These are phyloP conservation scores for Hemileia vastatrix DNA, from an alignment of 1,284 basidiomycete genomes.

Conservation along the genomic window DNA sequence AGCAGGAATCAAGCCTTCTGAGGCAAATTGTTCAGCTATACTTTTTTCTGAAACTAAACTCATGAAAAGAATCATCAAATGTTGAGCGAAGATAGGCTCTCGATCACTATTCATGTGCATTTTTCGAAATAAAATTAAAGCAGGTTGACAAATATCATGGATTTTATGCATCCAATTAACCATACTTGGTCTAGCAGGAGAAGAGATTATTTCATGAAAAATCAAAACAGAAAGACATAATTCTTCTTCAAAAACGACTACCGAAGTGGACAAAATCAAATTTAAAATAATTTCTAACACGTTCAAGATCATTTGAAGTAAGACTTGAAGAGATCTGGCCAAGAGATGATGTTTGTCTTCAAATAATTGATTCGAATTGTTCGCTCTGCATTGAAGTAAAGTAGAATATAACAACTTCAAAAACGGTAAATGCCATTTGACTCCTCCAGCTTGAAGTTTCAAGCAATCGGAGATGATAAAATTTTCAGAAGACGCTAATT, in stretches of 20 bases:
- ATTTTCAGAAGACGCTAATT: constrained; percentile 13
- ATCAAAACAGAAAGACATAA: constrained; percentile 19
- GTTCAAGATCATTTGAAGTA: no score
- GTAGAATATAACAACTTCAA: constrained; percentile 17
- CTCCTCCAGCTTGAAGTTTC: constrained; percentile 9
- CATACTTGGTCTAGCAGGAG: constrained; percentile 15
- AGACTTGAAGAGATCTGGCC: constrained; percentile 16
- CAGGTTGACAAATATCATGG: constrained; percentile 21
- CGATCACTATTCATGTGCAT: constrained; percentile 6
- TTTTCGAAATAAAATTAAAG: constrained; percentile 19
- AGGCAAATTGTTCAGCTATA: constrained; percentile 17
- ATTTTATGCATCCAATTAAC: constrained; percentile 21
- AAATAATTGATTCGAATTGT: no score
- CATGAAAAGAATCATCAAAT: constrained; percentile 18
- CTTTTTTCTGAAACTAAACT: constrained; percentile 18
- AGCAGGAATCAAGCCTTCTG: constrained; percentile 19
- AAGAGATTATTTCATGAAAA: constrained; percentile 12
- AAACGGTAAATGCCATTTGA: constrained; percentile 17
- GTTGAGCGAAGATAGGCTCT: constrained; percentile 18
- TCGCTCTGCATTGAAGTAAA: constrained; percentile 2
- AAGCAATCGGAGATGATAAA: constrained; percentile 15
- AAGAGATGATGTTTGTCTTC: constrained; percentile 10
- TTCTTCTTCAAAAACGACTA: constrained; percentile 15
- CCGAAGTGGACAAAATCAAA: constrained; percentile 6
- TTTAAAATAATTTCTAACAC: constrained; percentile 18